Conservation (phyloP, 768 basidiomycete genomes). For the Suillus alpinus region DNA sequence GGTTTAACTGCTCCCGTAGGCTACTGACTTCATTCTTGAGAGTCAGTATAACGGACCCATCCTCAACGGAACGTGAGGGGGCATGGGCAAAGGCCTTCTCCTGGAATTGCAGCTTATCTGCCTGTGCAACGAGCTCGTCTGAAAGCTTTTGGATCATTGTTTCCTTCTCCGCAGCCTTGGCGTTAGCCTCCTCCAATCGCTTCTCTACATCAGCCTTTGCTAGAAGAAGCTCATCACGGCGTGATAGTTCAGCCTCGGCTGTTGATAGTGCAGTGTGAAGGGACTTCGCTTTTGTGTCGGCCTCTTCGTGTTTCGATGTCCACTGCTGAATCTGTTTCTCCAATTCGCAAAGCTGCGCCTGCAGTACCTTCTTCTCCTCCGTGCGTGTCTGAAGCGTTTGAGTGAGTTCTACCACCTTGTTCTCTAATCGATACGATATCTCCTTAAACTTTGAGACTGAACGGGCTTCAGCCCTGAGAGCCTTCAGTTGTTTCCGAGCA, state of each 20-base stretch:
- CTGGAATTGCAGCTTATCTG: constrained; percentile 72
- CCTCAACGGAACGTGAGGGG: constrained; percentile 71
- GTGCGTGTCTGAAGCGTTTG: constrained; percentile 89
- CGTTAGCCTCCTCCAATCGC: constrained; percentile 72
- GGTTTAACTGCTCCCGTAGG: constrained; percentile 92
- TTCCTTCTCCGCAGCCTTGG: constrained; percentile 80
- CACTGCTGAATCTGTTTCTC: constrained; percentile 87
- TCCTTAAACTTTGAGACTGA: constrained; percentile 99
- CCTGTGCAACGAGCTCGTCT: constrained; percentile 70
- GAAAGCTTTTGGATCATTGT: constrained; percentile 77
- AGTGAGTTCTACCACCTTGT: constrained; percentile 98
- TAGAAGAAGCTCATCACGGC: constrained; percentile 69
- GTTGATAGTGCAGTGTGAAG: constrained; percentile 66
- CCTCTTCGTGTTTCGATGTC: constrained; percentile 85
- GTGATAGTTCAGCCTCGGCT: constrained; percentile 67
- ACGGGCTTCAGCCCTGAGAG: constrained; percentile 85
- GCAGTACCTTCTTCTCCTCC: constrained; percentile 86
- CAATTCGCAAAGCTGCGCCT: constrained; percentile 68
- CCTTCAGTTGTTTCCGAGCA: constrained; percentile 82
- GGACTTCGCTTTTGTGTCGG: constrained; percentile 69
- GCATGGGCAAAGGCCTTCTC: constrained; percentile 66
- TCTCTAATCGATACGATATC: constrained; percentile 95
- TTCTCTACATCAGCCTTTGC: constrained; percentile 80
- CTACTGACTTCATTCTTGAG: constrained; percentile 91
- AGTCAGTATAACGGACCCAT: constrained; percentile 80